phyloP scores from a whole-genome alignment of 495 filamentous ascomycete genomes.

The Penicillium subrubescens region DNA sequence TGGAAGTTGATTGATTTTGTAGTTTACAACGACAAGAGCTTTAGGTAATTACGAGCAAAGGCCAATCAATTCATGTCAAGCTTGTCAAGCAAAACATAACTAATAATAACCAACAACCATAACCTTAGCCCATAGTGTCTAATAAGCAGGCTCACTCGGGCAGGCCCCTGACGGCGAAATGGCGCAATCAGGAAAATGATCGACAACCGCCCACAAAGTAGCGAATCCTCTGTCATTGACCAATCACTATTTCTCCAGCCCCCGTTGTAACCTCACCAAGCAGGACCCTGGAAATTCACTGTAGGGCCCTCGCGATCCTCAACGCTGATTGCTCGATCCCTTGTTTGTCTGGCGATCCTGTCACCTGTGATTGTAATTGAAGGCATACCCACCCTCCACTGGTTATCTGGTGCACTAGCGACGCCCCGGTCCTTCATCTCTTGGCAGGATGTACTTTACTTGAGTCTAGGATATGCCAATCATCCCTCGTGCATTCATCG shows the following conservation, averaged over 20 bases:
- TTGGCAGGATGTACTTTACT: not conserved
- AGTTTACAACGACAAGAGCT: not conserved
- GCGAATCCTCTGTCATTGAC: not conserved
- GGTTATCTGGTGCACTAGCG: not conserved
- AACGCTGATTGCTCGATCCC: slow-evolving; percentile 8
- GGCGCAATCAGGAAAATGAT: slow-evolving; percentile 9
- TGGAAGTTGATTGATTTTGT: not conserved
- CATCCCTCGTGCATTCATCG: not conserved
- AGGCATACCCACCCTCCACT: not conserved
- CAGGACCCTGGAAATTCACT: slow-evolving; percentile 11
- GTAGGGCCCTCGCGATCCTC: not conserved
- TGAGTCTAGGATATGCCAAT: not conserved
- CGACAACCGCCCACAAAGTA: slow-evolving; percentile 9
- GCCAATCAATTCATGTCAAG: not conserved
- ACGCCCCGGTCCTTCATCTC: not conserved
- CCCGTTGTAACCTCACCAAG: slow-evolving; percentile 9
- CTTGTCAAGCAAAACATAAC: not conserved
- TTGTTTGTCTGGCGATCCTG: slow-evolving; percentile 6
- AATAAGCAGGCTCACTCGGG: not conserved
- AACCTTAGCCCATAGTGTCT: not conserved
- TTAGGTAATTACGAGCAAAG: not conserved
- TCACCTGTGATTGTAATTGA: slow-evolving; percentile 1
- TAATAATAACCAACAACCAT: not conserved
- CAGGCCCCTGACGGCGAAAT: slow-evolving; percentile 1
- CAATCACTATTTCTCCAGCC: slow-evolving; percentile 15